Evolutionary conservation across 1,284 basidiomycete genomes (phyloP).

Genomic region (Ganoderma sinense): DNA sequence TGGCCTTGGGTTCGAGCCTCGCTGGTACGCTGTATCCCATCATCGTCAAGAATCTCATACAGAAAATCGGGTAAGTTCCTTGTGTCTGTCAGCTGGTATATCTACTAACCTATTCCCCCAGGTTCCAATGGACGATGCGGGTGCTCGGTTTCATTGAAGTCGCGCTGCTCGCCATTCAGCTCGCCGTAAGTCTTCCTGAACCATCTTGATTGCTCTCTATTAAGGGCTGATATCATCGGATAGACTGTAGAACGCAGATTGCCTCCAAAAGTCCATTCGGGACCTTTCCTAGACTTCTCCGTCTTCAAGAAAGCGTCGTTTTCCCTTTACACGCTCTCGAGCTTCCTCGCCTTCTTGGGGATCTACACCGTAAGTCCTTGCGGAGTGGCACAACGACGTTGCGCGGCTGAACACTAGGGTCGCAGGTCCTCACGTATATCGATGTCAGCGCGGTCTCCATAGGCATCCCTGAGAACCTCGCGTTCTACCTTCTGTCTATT

Average conservation of each 20-base stretch:
- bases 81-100: background rate
- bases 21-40: conserved; percentile 56
- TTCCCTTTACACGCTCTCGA: conserved; percentile 51
- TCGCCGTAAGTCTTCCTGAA: conserved; percentile 44
- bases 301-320: conserved; percentile 57
- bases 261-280: conserved; percentile 54
- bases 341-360: conserved; percentile 60
- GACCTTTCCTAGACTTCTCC: conserved; percentile 56
- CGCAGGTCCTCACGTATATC: conserved; percentile 57
- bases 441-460: conserved; percentile 48
- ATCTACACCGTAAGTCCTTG: conserved; percentile 54
- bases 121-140: conserved; percentile 70
- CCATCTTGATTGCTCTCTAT: conserved; percentile 20
- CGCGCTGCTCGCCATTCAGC: conserved; percentile 49
- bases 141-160: conserved; percentile 63
- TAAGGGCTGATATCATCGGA: conserved; percentile 30
- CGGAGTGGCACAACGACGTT: background rate
- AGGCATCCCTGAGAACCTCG: conserved; percentile 46
- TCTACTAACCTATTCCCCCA: conserved; percentile 29
- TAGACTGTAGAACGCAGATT: conserved; percentile 58
- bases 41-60: conserved; percentile 47
- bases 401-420: background rate
- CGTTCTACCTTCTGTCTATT: conserved; percentile 56
- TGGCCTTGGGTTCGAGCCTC: conserved; percentile 49
- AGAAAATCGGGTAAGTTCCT: conserved; percentile 42